Percentiles rank a stretch among this genome's conserved stretches.
phyloP scores from a whole-genome alignment of 2,329 filamentous ascomycete species.

The Xylaria sp. region DNA sequence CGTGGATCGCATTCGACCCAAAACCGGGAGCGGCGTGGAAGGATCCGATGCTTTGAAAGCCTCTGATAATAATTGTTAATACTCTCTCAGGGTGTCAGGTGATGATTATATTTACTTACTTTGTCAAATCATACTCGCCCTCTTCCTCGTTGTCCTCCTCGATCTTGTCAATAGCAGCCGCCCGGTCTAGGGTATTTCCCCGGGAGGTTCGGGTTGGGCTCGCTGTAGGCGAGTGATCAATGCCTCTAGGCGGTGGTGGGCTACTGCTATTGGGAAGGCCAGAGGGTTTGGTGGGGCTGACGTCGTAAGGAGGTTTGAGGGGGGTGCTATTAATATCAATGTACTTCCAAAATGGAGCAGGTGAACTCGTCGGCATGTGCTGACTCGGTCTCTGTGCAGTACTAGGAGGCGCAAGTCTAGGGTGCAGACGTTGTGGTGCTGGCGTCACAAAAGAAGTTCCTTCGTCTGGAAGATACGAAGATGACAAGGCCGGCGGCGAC shows the following conservation, averaged over 20 bases:
- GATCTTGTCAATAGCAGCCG: slow-evolving; percentile 37
- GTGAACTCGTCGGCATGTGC: slow-evolving; percentile 86
- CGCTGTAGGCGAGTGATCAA: slow-evolving; percentile 61
- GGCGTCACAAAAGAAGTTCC: slow-evolving; percentile 74
- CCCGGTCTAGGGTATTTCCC: slow-evolving; percentile 45
- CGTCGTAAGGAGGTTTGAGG: slow-evolving; percentile 65
- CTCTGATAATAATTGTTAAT: slow-evolving; percentile 56
- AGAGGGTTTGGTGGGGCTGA: slow-evolving; percentile 67
- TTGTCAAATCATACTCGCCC: slow-evolving; percentile 68
- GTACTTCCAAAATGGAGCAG: slow-evolving; percentile 90
- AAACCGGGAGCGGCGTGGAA: slow-evolving; percentile 61
- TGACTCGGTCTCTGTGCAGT: slow-evolving; percentile 84
- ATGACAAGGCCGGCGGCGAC: slow-evolving; percentile 68
- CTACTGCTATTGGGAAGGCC: slow-evolving; percentile 67
- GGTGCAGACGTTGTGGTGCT: slow-evolving; percentile 77
- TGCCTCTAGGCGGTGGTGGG: slow-evolving; percentile 61
- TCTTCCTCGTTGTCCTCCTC: slow-evolving; percentile 60
- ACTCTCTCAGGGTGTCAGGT: slow-evolving; percentile 1
- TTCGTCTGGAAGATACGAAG: slow-evolving; percentile 71
- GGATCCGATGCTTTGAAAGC: slow-evolving; percentile 73
- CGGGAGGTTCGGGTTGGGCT: slow-evolving; percentile 60
- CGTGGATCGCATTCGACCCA: slow-evolving; percentile 32
- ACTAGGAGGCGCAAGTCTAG: slow-evolving; percentile 80
- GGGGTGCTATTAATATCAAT: slow-evolving; percentile 81
- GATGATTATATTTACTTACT: slow-evolving; percentile 54